phyloP scores from a whole-genome alignment of 768 basidiomycete genomes.

The Mycena filopes region DNA sequence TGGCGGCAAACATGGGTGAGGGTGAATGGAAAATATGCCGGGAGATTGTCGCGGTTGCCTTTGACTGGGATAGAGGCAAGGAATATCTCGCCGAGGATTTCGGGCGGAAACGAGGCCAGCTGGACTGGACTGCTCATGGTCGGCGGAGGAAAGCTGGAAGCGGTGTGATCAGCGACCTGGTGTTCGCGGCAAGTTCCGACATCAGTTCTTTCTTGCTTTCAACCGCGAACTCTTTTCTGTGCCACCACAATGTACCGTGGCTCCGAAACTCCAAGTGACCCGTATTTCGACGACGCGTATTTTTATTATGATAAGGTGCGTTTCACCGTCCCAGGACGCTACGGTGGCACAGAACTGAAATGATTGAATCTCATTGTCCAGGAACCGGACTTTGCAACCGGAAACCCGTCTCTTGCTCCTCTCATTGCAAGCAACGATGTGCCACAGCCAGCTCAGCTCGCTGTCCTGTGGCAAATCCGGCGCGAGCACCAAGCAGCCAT shows the following conservation, averaged over 20 bases:
- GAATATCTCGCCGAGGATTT: constrained; percentile 11
- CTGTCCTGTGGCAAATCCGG: neutral
- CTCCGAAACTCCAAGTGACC: too few species aligned
- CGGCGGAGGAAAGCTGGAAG: too few species aligned
- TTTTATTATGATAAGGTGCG: too few species aligned
- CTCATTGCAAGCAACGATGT: neutral
- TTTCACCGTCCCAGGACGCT: too few species aligned
- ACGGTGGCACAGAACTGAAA: neutral
- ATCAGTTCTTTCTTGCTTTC: too few species aligned
- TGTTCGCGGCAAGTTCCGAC: too few species aligned
- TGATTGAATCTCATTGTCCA: neutral
- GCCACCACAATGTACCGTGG: too few species aligned
- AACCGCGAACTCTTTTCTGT: too few species aligned
- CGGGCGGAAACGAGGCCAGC: constrained; percentile 3
- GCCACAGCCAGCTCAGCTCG: neutral
- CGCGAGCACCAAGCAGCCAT: neutral
- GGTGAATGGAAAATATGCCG: neutral
- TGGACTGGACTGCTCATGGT: too few species aligned
- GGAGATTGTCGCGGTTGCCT: neutral
- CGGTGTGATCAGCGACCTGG: too few species aligned
- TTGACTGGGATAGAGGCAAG: constrained; percentile 2
- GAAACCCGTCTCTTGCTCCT: neutral
- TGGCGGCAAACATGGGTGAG: constrained; percentile 16
- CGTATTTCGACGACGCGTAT: too few species aligned
- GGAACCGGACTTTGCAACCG: neutral